These are phyloP conservation scores for Nidularia sp. DNA, from an alignment of 768 basidiomycete species.

Conservation along the genomic window DNA sequence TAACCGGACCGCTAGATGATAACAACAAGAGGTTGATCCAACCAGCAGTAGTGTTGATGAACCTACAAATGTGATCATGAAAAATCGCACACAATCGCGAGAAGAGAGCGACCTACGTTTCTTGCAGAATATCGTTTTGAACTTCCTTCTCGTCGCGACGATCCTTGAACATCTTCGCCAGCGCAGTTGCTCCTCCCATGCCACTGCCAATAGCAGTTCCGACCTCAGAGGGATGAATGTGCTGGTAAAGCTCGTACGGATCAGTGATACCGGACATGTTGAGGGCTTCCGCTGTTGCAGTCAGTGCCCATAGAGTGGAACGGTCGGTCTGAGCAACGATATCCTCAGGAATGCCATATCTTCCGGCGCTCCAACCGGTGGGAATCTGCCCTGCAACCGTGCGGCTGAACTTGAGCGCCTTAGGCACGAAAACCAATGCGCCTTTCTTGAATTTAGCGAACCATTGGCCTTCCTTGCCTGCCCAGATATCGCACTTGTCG, in stretches of 20 bases:
- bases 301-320: conserved; percentile 90
- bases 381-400: conserved; percentile 95
- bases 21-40: conserved; percentile 95
- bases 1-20: conserved; percentile 96
- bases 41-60: conserved; percentile 98
- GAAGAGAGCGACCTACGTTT: conserved; percentile 66
- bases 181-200: conserved; percentile 92
- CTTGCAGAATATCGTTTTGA: conserved; percentile 97
- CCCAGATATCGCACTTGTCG: conserved; percentile 95
- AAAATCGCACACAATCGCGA: background rate
- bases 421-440: conserved; percentile 87
- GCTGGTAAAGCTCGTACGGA: conserved; percentile 95
- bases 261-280: conserved; percentile 97
- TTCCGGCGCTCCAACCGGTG: conserved; percentile 94
- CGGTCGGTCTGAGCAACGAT: conserved; percentile 94
- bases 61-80: conserved; percentile 41
- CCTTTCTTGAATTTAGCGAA: conserved; percentile 99
- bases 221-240: conserved; percentile 95
- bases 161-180: conserved; percentile 98
- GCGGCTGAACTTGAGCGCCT: conserved; percentile 92
- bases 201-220: conserved; percentile 93
- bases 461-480: conserved; percentile 89
- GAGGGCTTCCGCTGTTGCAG: conserved; percentile 91
- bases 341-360: conserved; percentile 96
- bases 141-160: conserved; percentile 97